phyloP scores from a whole-genome alignment of 2,329 filamentous ascomycete genomes.

The Paracorniculantispora psalliotae region DNA sequence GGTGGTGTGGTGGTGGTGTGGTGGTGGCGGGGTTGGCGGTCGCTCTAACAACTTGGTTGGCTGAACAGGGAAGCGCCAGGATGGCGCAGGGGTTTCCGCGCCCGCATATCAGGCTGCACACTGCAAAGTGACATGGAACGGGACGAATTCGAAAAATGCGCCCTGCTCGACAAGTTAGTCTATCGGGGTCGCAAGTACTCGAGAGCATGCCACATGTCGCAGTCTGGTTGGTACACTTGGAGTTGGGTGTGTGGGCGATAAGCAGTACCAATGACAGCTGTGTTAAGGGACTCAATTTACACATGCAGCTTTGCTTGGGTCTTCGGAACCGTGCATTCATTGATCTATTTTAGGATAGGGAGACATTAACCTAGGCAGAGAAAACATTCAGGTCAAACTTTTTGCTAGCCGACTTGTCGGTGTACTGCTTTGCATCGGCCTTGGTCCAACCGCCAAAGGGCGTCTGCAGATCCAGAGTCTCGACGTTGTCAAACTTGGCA shows the following conservation, averaged over 20 bases:
- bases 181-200: too few relatives aligned
- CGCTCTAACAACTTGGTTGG: background rate
- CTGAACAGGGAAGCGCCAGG: too few relatives aligned
- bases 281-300: too few relatives aligned
- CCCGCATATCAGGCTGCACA: background rate
- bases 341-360: background rate
- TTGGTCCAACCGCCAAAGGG: conserved; percentile 16
- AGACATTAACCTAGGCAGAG: background rate
- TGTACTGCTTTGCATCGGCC: conserved; percentile 13
- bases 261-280: too few relatives aligned
- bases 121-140: too few relatives aligned
- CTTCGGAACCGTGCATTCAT: too few relatives aligned
- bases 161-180: background rate
- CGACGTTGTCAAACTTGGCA: conserved; percentile 14
- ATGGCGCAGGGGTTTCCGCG: background rate
- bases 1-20: too few relatives aligned
- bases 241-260: too few relatives aligned
- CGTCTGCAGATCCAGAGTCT: conserved; percentile 7
- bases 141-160: too few relatives aligned
- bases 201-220: too few relatives aligned
- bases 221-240: too few relatives aligned
- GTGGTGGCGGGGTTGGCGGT: background rate
- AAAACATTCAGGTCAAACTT: conserved; percentile 13
- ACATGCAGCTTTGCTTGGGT: background rate
- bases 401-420: conserved; percentile 7